These are phyloP conservation scores for Pseudonectria foliicola DNA, from an alignment of 2,329 filamentous ascomycete species.

Conservation along the genomic window DNA sequence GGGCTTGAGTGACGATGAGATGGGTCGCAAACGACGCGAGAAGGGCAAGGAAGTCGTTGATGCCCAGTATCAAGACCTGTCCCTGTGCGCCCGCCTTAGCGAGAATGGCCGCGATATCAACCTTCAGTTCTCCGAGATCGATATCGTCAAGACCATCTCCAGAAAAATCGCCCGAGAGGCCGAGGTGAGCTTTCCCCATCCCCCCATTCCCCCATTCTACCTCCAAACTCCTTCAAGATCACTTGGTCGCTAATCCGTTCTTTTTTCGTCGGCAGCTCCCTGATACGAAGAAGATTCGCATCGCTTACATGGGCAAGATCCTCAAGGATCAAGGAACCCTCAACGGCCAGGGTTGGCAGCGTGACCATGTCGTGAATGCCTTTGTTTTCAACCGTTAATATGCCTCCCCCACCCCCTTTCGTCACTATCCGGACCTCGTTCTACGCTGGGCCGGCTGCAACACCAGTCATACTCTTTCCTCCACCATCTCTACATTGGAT, in stretches of 20 bases:
- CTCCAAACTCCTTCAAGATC: neutral
- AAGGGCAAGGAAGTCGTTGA: conserved; percentile 53
- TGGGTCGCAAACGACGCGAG: conserved; percentile 40
- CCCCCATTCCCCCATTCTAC: too few relatives aligned
- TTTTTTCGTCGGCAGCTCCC: conserved; percentile 41
- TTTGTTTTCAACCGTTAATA: conserved; percentile 52
- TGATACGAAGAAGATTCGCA: conserved; percentile 52
- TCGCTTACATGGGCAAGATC: conserved; percentile 76
- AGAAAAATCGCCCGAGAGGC: conserved; percentile 57
- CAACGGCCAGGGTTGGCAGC: conserved; percentile 65
- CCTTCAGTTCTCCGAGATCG: conserved; percentile 48
- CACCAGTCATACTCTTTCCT: neutral
- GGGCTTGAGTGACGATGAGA: conserved; percentile 25
- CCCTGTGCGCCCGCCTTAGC: conserved; percentile 57
- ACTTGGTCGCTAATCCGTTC: neutral
- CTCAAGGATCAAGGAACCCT: conserved; percentile 63
- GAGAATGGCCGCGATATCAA: conserved; percentile 59
- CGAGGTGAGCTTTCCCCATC: conserved; percentile 42
- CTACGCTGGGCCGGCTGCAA: too few relatives aligned
- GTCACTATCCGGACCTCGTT: too few relatives aligned
- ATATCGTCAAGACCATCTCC: conserved; percentile 58
- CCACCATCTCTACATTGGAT: neutral
- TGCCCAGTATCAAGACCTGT: conserved; percentile 44
- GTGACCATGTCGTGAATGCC: conserved; percentile 69
- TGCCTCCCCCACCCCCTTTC: neutral